A percentile compares a stretch with the other conserved stretches of the same genome.
Evolutionary conservation across 345 rosid genomes (phyloP).

Genomic region (Balakata baccata): DNA sequence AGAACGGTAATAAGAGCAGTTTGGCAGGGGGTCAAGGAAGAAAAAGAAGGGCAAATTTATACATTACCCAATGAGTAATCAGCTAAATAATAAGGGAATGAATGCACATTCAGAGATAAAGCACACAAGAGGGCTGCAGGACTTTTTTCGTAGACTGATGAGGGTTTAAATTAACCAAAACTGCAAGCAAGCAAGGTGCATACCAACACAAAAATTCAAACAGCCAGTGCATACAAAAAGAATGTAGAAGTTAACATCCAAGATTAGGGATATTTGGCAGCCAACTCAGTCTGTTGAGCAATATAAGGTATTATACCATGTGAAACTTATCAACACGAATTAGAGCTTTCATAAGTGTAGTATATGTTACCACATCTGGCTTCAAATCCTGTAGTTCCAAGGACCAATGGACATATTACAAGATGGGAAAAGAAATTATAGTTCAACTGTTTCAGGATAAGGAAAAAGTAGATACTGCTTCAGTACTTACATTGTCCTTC

Average conservation of each 20-base stretch:
- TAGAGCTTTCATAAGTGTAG: conserved; percentile 90
- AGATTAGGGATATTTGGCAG: background rate
- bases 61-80: background rate
- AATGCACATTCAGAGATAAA: background rate
- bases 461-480: background rate
- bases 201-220: background rate
- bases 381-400: conserved; percentile 61
- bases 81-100: background rate
- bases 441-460: conserved; percentile 5
- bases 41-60: background rate
- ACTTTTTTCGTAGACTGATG: background rate
- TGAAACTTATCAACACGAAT: conserved; percentile 82
- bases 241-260: background rate
- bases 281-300: background rate
- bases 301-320: conserved; percentile 43
- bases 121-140: background rate
- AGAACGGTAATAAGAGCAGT: background rate
- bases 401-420: conserved; percentile 25
- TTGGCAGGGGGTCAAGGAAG: background rate
- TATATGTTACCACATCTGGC: conserved; percentile 92
- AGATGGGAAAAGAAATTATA: conserved; percentile 11
- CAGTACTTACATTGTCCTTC: conserved; percentile 73
- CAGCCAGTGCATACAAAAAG: background rate
- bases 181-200: background rate
- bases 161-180: background rate